Conservation (phyloP, 2,329 filamentous ascomycete species). For the Fusarium avenaceum region DNA sequence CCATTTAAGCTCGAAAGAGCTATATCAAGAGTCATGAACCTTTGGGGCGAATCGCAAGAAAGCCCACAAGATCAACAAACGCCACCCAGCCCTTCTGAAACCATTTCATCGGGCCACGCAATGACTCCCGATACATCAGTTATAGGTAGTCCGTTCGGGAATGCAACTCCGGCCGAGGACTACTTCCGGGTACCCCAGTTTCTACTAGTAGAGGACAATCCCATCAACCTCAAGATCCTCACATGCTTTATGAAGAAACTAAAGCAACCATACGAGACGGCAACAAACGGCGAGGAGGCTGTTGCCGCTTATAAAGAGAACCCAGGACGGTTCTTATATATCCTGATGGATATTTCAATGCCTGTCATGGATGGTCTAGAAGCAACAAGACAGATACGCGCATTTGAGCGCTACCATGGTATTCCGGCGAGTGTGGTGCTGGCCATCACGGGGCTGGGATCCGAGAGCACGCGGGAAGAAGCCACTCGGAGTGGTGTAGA, state of each 20-base stretch:
- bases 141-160: no score
- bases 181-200: no score
- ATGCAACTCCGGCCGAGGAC: no score
- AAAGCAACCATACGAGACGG: conserved; percentile 44
- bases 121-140: no score
- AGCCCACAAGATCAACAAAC: no score
- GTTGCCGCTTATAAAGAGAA: conserved; percentile 43
- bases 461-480: conserved; percentile 5
- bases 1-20: no score
- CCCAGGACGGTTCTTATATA: neutral
- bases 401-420: conserved; percentile 2
- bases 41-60: no score
- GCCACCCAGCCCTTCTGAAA: no score
- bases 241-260: conserved; percentile 52
- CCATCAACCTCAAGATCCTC: no score
- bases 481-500: conserved; percentile 12
- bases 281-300: conserved; percentile 52
- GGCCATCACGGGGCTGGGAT: neutral
- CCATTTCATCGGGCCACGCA: no score
- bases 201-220: no score
- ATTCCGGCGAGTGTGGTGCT: neutral
- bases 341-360: conserved; percentile 24
- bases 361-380: conserved; percentile 11
- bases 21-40: no score
- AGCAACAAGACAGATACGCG: conserved; percentile 14